Evolutionary conservation across 768 basidiomycete species (phyloP).

Genomic region (Rhizopogon vinicolor): DNA sequence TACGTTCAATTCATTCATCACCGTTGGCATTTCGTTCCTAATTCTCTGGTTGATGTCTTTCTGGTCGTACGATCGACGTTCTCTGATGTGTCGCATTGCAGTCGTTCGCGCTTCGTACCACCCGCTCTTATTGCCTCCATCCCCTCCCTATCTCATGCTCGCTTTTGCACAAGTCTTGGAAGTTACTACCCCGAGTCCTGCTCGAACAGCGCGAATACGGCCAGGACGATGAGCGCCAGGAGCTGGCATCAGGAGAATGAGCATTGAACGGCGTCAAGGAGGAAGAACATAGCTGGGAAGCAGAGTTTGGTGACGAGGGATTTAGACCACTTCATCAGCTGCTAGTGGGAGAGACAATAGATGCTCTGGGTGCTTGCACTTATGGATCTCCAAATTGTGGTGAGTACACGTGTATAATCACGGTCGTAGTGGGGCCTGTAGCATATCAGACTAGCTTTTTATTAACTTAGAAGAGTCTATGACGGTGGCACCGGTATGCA

Average conservation of each 20-base stretch:
- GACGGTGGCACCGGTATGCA: not conserved
- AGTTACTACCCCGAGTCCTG: conserved; percentile 63
- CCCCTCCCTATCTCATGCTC: conserved; percentile 55
- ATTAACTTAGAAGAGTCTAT: not conserved
- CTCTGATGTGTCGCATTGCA: conserved; percentile 11
- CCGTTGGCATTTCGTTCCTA: not conserved
- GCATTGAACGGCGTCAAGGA: conserved; percentile 29
- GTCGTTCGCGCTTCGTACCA: conserved; percentile 61
- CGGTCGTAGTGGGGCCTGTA: not conserved
- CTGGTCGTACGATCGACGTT: not conserved
- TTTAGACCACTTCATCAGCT: conserved; percentile 10
- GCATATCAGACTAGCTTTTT: not conserved
- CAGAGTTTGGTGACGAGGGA: conserved; percentile 26
- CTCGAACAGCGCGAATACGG: conserved; percentile 29
- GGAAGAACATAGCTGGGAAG: conserved; percentile 50
- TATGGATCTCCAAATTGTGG: not conserved
- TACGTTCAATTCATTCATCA: not conserved
- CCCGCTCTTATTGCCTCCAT: conserved; percentile 56
- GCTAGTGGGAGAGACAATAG: not conserved
- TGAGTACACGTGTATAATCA: not conserved
- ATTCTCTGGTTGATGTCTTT: not conserved
- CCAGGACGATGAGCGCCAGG: conserved; percentile 8
- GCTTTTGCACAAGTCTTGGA: conserved; percentile 80
- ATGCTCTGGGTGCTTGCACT: not conserved
- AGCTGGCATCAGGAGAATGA: conserved; percentile 9